Base-by-base conservation (phyloP, 805 yeast genomes). In the Candida glaebosa region DNA sequence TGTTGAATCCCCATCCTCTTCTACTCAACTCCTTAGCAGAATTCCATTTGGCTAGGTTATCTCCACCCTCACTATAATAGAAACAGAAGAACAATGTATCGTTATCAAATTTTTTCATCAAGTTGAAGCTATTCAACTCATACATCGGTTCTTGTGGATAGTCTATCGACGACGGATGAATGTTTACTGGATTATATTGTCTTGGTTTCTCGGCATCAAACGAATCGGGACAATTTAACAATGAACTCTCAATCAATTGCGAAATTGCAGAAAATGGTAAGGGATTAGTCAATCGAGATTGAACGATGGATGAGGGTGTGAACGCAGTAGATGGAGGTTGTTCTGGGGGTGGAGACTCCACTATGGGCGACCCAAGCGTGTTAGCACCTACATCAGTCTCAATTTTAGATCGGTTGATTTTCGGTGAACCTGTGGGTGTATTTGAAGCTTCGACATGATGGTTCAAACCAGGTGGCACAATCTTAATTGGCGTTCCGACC, bases 71-170 rank as follows among this genome's bases (percentile, higher is more conserved):
- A 50, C 82, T 78, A 61, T 89, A 93, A 67, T 93, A 93, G 65
- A 93, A 93, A 38, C 91, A 85, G 71, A 87, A 93, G 51, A 91
- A 90, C 50, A 93, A 65, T 2, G 98, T 91, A 56, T 89, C 96
- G 24, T 81, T 70, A 55, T 88, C 95, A 53, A 91, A 77, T 53
- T 84, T 87, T 19, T 76, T 69, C 63, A 87, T 71, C 32, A 85
- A 62, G 40, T 71, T 69, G 12, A 81, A 71, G 47, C 82, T 79
- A 38, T 80, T 83, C 41, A 78, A 67, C 56, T 80, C 86, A 43
- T 79, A 78, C 62, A 81, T 72, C 24, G 90, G 90, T 46, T 85
- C 93, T 57, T 82, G 87, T 2, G 99, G 99, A 64, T 87, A 93
- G 62, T 83, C 87, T 17, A 85, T 78, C 30, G 93, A 87, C 5